Conservation (phyloP, 345 rosid species). For the Populus euphratica region DNA sequence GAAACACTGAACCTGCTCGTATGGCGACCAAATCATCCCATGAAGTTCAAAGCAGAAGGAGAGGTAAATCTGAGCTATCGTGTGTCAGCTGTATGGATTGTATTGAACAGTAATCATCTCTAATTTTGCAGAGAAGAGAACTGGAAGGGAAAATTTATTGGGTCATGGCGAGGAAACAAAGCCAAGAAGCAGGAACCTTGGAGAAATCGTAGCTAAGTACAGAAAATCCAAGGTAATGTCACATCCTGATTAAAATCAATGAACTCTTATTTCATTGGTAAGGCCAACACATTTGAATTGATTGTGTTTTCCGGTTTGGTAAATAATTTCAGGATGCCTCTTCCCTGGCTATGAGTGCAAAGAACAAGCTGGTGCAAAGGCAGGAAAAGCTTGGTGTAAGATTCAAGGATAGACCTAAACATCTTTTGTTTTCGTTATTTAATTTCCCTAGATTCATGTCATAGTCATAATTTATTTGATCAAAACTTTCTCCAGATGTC, state of each 20-base stretch:
- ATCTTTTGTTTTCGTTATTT: background rate
- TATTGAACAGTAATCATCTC: background rate
- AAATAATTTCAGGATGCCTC: background rate
- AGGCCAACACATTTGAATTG: background rate
- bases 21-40: background rate
- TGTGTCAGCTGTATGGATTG: background rate
- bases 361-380: conserved; percentile 6
- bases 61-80: background rate
- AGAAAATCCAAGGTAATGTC: background rate
- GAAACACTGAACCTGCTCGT: background rate
- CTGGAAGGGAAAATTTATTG: background rate
- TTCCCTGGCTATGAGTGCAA: conserved; percentile 2
- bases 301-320: background rate
- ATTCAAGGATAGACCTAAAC: background rate
- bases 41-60: background rate
- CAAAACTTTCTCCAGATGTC: too few species aligned
- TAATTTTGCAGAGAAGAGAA: background rate
- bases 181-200: background rate
- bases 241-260: background rate
- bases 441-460: background rate
- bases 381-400: conserved; percentile 11
- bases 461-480: too few species aligned
- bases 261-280: too few species aligned
- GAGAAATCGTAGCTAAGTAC: background rate
- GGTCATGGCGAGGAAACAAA: background rate